Evolutionary conservation across 257 asterid genomes (phyloP).

Genomic region (Solanum dulcamara): DNA sequence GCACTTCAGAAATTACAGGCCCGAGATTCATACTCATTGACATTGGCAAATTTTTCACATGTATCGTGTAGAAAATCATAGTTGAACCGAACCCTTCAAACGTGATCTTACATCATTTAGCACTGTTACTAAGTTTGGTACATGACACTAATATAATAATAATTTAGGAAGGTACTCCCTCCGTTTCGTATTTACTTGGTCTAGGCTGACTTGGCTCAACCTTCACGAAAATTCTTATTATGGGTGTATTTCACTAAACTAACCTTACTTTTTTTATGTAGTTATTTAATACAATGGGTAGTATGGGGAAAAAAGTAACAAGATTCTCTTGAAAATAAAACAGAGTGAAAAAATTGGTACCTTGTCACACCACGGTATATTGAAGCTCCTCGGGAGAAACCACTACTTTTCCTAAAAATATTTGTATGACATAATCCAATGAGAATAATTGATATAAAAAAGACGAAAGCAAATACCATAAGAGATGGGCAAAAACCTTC

Average conservation of each 20-base stretch:
- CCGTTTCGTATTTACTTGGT: not conserved
- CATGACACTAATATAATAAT: not conserved
- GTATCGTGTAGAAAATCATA: not conserved
- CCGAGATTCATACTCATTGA: not conserved
- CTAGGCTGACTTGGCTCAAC: not conserved
- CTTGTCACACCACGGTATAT: slow-evolving; percentile 88
- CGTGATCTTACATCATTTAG: not conserved
- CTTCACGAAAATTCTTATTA: not conserved
- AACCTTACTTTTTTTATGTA: too few species aligned
- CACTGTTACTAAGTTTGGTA: not conserved
- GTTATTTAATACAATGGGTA: too few species aligned
- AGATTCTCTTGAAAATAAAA: too few species aligned
- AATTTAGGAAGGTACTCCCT: not conserved
- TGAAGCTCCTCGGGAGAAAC: slow-evolving; percentile 89
- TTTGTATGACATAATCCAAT: not conserved
- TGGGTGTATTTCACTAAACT: not conserved
- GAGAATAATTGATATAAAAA: not conserved
- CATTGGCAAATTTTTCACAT: accelerated
- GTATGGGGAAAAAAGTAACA: too few species aligned
- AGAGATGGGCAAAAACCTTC: slow-evolving; percentile 30
- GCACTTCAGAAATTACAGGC: not conserved
- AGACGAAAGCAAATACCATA: not conserved
- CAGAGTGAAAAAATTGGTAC: too few species aligned
- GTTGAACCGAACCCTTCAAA: not conserved
- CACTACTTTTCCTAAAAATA: slow-evolving; percentile 84